Conservation (phyloP, 257 asterid genomes). For the Nicotiana attenuata region DNA sequence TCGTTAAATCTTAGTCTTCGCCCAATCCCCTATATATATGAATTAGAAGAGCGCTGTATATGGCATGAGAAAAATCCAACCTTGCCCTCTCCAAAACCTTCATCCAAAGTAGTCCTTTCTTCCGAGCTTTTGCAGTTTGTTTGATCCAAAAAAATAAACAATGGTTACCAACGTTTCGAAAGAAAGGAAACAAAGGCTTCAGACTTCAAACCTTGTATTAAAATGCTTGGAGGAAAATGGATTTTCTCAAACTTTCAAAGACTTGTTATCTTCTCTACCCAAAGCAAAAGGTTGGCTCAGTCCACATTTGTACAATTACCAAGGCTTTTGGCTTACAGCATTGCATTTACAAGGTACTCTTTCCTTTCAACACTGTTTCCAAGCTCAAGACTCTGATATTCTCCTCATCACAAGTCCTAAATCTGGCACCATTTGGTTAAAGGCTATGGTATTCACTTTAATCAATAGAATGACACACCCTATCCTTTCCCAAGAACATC, state of each 20-base stretch:
- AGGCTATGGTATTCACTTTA: constrained; percentile 11
- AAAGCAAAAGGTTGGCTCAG: constrained; percentile 18
- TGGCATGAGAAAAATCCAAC: background rate
- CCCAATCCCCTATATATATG: background rate
- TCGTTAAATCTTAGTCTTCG: too few relatives aligned
- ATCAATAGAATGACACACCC: background rate
- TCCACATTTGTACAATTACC: constrained; percentile 17
- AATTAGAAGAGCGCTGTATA: background rate
- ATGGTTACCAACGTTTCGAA: background rate
- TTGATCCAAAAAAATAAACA: background rate
- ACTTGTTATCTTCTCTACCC: constrained; percentile 14
- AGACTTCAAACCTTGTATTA: background rate
- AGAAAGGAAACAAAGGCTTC: background rate
- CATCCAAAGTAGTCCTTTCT: background rate
- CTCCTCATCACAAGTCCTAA: constrained; percentile 22
- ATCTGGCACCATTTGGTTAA: constrained; percentile 26
- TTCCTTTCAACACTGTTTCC: constrained; percentile 11
- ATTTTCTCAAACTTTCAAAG: background rate
- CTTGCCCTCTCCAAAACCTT: background rate
- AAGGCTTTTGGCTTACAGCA: constrained; percentile 20
- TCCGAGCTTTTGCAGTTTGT: background rate
- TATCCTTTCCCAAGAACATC: background rate
- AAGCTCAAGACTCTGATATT: constrained; percentile 20
- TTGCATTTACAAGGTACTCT: constrained; percentile 13
- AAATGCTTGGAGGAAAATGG: constrained; percentile 1